Percentiles rank a stretch among this genome's conserved stretches.
These are phyloP conservation scores for Syzygium aqueum DNA, from an alignment of 345 rosid species.

Conservation along the genomic window DNA sequence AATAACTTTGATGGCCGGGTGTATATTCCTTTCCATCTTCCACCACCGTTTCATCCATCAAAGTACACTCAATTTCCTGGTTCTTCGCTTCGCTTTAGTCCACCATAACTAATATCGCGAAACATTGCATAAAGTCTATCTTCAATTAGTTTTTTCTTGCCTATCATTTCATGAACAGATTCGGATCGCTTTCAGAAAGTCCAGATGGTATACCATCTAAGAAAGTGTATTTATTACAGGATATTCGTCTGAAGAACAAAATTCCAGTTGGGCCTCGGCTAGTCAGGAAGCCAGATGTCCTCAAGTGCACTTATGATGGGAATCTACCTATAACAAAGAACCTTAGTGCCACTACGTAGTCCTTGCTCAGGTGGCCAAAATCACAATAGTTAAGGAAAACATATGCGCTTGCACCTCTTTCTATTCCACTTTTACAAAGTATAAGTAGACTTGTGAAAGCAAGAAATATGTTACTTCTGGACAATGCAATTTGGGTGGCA, in stretches of 20 bases:
- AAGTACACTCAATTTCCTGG: not conserved
- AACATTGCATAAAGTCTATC: not conserved
- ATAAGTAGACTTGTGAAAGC: not conserved
- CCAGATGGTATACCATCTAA: not conserved
- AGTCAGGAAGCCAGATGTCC: constrained; percentile 58
- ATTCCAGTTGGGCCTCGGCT: constrained; percentile 53
- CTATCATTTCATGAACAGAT: not conserved
- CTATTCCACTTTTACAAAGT: not conserved
- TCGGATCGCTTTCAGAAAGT: not conserved
- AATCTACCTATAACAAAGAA: constrained; percentile 62
- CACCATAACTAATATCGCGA: not conserved
- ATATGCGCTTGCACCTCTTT: not conserved
- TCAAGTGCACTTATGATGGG: constrained; percentile 68
- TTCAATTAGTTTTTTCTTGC: not conserved
- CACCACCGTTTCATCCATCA: not conserved
- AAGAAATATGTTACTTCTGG: not conserved
- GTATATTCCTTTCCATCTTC: not conserved
- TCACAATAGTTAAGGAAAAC: not conserved
- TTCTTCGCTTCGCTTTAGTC: not conserved
- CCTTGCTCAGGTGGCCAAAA: not conserved
- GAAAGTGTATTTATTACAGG: constrained; percentile 27
- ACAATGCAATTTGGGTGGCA: not conserved
- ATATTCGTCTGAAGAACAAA: constrained; percentile 64
- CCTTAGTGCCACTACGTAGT: constrained; percentile 32
- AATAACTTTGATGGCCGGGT: not conserved